Evolutionary conservation across 306 rosid species (phyloP).

Genomic region (Styphnolobium japonicum): DNA sequence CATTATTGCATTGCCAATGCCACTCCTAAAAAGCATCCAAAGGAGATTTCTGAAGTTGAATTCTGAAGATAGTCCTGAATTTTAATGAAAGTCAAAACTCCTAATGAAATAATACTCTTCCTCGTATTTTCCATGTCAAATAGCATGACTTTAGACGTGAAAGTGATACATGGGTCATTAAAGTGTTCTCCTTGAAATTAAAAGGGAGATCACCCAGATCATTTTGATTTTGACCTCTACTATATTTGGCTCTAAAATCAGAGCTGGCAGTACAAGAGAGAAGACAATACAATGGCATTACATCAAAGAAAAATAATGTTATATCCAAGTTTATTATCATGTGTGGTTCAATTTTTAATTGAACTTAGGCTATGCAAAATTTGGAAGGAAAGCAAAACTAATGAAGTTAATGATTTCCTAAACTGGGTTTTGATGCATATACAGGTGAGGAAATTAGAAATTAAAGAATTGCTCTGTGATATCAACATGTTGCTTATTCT

Average conservation of each 20-base stretch:
- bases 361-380: not conserved
- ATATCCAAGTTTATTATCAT: not conserved
- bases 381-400: not conserved
- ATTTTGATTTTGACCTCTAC: slow-evolving; percentile 16
- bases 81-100: not conserved
- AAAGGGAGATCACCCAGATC: not conserved
- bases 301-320: not conserved
- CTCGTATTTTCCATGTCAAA: not conserved
- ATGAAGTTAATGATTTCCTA: not conserved
- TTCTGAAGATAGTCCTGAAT: not conserved
- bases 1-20: slow-evolving; percentile 12
- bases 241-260: not conserved
- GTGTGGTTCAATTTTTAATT: not conserved
- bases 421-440: not conserved
- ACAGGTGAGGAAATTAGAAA: not conserved
- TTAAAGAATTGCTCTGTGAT: not conserved
- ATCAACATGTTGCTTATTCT: not conserved
- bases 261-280: not conserved
- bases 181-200: not conserved
- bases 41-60: not conserved
- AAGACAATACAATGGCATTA: not conserved
- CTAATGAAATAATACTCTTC: not conserved
- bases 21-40: not conserved
- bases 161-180: slow-evolving; percentile 4
- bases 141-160: not conserved